Conservation (phyloP, 73 alveolate genomes). For the Paramecium bursaria region DNA sequence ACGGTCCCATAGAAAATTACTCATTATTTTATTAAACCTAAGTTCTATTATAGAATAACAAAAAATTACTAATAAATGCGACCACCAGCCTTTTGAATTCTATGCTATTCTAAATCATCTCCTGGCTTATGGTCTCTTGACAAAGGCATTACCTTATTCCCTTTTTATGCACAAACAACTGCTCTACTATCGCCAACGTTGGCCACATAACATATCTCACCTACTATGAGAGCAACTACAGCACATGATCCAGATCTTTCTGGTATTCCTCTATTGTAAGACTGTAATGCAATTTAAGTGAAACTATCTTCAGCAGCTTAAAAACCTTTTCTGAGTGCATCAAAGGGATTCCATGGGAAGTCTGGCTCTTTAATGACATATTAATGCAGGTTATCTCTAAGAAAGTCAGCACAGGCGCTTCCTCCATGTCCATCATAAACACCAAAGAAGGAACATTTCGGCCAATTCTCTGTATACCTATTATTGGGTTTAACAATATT, state of each 20-base stretch:
- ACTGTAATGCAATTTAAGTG: conserved; percentile 83
- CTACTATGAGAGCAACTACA: conserved; percentile 83
- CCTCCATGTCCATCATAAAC: conserved; percentile 99
- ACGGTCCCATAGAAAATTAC: conserved; percentile 76
- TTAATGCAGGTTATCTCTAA: conserved; percentile 92
- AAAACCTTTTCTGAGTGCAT: conserved; percentile 93
- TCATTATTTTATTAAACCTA: conserved; percentile 52
- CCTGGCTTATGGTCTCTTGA: conserved; percentile 96
- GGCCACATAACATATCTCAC: conserved; percentile 90
- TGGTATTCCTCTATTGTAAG: conserved; percentile 72
- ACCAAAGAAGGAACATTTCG: conserved; percentile 96
- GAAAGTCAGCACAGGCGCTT: conserved; percentile 93
- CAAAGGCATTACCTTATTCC: conserved; percentile 74
- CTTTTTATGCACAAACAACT: conserved; percentile 79
- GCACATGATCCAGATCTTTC: conserved; percentile 99
- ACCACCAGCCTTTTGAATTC: conserved; percentile 94
- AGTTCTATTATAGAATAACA: conserved; percentile 15
- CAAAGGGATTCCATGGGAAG: conserved; percentile 85
- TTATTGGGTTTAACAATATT: conserved; percentile 81
- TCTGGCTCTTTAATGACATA: conserved; percentile 74
- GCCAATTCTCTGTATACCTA: conserved; percentile 82
- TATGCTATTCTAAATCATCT: conserved; percentile 81
- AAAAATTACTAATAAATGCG: conserved; percentile 75
- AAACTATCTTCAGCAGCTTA: conserved; percentile 90
- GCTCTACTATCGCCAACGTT: conserved; percentile 97